A percentile compares a stretch with the other conserved stretches of the same genome.
phyloP scores from a whole-genome alignment of 2,329 filamentous ascomycete genomes.

The Emericellopsis atlantica region DNA sequence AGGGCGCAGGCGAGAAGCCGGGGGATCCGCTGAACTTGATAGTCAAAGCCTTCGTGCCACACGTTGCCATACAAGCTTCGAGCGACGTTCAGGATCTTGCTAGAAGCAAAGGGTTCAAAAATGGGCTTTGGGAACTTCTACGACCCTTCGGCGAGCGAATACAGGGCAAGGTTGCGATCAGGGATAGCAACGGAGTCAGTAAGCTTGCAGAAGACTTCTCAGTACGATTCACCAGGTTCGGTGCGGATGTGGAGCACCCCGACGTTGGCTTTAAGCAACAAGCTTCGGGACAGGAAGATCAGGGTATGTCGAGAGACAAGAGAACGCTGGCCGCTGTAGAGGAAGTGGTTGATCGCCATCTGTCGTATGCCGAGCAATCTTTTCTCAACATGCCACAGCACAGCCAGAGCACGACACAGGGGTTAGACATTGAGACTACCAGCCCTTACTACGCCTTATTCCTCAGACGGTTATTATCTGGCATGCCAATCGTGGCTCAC shows the following conservation, averaged over 20 bases:
- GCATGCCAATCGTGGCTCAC: slow-evolving; percentile 64
- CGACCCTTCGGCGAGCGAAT: slow-evolving; percentile 85
- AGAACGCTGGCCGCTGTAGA: slow-evolving; percentile 54
- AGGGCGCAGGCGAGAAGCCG: slow-evolving; percentile 29
- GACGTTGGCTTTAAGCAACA: slow-evolving; percentile 19
- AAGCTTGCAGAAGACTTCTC: slow-evolving; percentile 81
- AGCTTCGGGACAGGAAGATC: slow-evolving; percentile 21
- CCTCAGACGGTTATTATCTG: slow-evolving; percentile 69
- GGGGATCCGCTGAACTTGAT: slow-evolving; percentile 54
- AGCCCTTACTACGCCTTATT: slow-evolving; percentile 77
- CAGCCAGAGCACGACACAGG: slow-evolving; percentile 22
- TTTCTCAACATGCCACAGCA: slow-evolving; percentile 23
- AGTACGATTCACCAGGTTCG: slow-evolving; percentile 69
- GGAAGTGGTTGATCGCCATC: slow-evolving; percentile 64
- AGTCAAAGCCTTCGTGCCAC: slow-evolving; percentile 75
- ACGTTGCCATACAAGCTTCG: slow-evolving; percentile 79
- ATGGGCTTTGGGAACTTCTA: slow-evolving; percentile 73
- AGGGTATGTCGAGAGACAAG: slow-evolving; percentile 15
- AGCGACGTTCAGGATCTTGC: slow-evolving; percentile 72
- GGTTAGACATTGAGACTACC: slow-evolving; percentile 27
- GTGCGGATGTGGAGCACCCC: slow-evolving; percentile 40
- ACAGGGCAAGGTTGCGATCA: slow-evolving; percentile 75
- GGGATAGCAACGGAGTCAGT: slow-evolving; percentile 80
- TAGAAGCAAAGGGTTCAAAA: slow-evolving; percentile 69
- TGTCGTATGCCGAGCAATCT: slow-evolving; percentile 60